Evolutionary conservation across 2,329 filamentous ascomycete genomes (phyloP).

Genomic region (Colletotrichum coccodes): DNA sequence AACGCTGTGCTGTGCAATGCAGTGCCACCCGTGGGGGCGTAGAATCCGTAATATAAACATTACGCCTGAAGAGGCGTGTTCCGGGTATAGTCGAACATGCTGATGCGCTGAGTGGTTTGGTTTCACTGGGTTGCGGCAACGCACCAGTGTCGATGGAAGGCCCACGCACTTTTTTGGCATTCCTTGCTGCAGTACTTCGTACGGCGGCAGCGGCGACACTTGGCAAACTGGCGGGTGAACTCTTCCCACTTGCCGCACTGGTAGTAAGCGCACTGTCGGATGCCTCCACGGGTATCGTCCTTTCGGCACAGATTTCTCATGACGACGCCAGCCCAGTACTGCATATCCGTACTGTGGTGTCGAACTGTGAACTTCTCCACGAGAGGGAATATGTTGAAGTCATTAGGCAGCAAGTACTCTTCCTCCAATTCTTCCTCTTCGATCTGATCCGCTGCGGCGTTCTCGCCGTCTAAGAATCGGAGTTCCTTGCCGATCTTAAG

Average conservation of each 20-base stretch:
- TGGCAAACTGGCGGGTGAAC: conserved; percentile 95
- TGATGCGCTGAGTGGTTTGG: conserved; percentile 7
- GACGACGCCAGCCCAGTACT: conserved; percentile 99
- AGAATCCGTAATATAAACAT: conserved; percentile 33
- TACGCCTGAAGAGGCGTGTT: conserved; percentile 16
- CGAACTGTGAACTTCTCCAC: conserved; percentile 98
- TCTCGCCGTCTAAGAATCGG: conserved; percentile 79
- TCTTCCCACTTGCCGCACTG: conserved; percentile 99
- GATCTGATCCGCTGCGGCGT: conserved; percentile 51
- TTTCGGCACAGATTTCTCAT: conserved; percentile 99
- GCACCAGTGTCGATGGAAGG: conserved; percentile 98
- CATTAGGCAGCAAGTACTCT: conserved; percentile 91
- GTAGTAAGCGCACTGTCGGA: conserved; percentile 97
- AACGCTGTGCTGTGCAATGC: conserved; percentile 55
- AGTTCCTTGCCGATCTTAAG: conserved; percentile 91
- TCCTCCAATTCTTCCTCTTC: conserved; percentile 77
- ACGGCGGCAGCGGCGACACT: conserved; percentile 93
- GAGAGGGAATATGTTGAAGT: conserved; percentile 97
- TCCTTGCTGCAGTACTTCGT: conserved; percentile 99
- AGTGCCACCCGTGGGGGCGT: conserved; percentile 41
- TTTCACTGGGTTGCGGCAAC: conserved; percentile 73
- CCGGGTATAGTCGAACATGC: conserved; percentile 31
- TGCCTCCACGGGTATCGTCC: conserved; percentile 93
- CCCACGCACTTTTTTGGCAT: conserved; percentile 99
- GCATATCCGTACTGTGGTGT: conserved; percentile 96